Evolutionary conservation across 345 rosid species (phyloP).

Genomic region (Salix exigua): DNA sequence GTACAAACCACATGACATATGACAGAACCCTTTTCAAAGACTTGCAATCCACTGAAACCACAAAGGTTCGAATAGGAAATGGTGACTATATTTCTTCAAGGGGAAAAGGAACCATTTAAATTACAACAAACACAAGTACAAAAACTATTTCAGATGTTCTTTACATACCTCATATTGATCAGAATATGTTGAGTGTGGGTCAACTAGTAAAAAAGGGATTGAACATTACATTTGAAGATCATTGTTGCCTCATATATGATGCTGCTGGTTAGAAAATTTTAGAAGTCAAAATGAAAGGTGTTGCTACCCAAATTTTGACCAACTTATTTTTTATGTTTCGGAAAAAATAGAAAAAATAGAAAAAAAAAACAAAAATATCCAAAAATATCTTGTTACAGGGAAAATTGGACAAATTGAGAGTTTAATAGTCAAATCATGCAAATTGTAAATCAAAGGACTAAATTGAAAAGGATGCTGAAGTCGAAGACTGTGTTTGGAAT

Average conservation of each 20-base stretch:
- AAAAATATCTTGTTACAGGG: too few relatives aligned
- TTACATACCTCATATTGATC: constrained; percentile 5
- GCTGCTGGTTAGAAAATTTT: background rate
- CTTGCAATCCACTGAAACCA: background rate
- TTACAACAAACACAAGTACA: background rate
- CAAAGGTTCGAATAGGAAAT: background rate
- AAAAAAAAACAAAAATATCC: too few relatives aligned
- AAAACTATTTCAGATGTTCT: constrained; percentile 7
- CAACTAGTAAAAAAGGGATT: constrained; percentile 4
- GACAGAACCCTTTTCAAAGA: background rate
- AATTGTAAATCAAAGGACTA: too few relatives aligned
- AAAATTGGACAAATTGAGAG: too few relatives aligned
- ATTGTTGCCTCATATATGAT: background rate
- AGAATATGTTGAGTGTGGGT: constrained; percentile 22
- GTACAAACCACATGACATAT: background rate
- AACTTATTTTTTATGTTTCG: too few relatives aligned
- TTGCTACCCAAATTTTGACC: too few relatives aligned
- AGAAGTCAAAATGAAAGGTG: too few relatives aligned
- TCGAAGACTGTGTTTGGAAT: too few relatives aligned
- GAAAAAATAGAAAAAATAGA: too few relatives aligned
- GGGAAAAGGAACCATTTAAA: background rate
- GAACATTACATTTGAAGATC: constrained; percentile 4
- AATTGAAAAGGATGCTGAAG: too few relatives aligned
- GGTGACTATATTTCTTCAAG: background rate
- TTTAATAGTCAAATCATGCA: too few relatives aligned